A percentile compares a stretch with the other conserved stretches of the same genome.
These are phyloP conservation scores for Tulasnella sp. DNA, from an alignment of 768 basidiomycete genomes.

Conservation along the genomic window DNA sequence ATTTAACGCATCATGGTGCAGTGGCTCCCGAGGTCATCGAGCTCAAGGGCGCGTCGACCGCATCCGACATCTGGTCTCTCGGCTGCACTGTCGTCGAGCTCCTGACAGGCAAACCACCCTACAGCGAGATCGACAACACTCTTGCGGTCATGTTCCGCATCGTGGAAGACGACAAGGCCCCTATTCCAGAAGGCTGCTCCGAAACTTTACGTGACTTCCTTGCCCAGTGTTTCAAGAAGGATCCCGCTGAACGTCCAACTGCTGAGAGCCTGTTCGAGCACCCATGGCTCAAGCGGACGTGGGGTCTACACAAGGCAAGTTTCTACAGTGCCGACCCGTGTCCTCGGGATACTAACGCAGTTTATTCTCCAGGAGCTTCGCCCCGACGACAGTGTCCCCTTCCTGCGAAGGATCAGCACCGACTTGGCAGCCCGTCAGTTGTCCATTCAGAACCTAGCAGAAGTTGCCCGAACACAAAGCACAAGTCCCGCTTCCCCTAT, in stretches of 20 bases:
- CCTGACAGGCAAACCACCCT: slow-evolving; percentile 89
- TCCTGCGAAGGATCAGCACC: slow-evolving; percentile 86
- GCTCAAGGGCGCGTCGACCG: slow-evolving; percentile 88
- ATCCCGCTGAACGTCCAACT: slow-evolving; percentile 78
- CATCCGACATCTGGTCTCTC: slow-evolving; percentile 94
- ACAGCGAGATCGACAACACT: slow-evolving; percentile 83
- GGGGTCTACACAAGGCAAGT: slow-evolving; percentile 73
- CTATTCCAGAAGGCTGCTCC: slow-evolving; percentile 79
- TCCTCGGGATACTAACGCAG: background rate
- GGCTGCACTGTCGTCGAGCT: slow-evolving; percentile 95
- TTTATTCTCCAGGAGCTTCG: slow-evolving; percentile 63
- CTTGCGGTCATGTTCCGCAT: slow-evolving; percentile 99
- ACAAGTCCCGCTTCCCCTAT: slow-evolving; percentile 39
- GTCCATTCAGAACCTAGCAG: slow-evolving; percentile 37
- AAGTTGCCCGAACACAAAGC: background rate
- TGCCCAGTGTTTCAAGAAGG: slow-evolving; percentile 85
- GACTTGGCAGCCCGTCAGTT: slow-evolving; percentile 71
- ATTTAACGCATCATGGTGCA: slow-evolving; percentile 35
- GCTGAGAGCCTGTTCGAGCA: slow-evolving; percentile 89
- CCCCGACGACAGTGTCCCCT: slow-evolving; percentile 93
- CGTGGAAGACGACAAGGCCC: slow-evolving; percentile 90
- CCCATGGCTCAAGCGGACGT: slow-evolving; percentile 83
- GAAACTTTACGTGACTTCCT: slow-evolving; percentile 79
- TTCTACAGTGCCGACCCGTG: background rate
- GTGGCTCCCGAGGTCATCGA: slow-evolving; percentile 98